These are phyloP conservation scores for Rhinocladiella mackenziei DNA, from an alignment of 2,329 filamentous ascomycete species.

Conservation along the genomic window DNA sequence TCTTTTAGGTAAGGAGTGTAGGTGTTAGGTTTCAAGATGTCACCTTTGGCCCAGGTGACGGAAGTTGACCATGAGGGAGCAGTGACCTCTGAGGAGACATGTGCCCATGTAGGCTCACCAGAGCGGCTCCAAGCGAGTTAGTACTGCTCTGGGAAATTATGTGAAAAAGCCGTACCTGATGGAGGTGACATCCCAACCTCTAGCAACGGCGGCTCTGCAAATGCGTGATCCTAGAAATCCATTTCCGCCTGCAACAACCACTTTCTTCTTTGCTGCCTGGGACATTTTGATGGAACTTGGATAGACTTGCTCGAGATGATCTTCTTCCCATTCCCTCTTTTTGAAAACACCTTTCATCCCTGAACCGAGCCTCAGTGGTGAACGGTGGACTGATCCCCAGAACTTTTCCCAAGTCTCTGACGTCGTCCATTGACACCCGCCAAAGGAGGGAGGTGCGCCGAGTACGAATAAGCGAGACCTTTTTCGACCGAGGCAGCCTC, in stretches of 20 bases:
- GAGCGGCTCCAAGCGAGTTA: slow-evolving; percentile 63
- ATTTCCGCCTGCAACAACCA: slow-evolving; percentile 90
- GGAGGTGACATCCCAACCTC: slow-evolving; percentile 89
- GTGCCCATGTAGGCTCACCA: slow-evolving; percentile 80
- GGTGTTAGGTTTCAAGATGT: slow-evolving; percentile 76
- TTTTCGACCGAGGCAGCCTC: too few species aligned
- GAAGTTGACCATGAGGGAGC: slow-evolving; percentile 76
- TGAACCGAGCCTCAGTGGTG: background rate
- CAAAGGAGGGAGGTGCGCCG: slow-evolving; percentile 18
- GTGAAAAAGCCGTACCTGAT: slow-evolving; percentile 62
- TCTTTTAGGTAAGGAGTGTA: slow-evolving; percentile 72
- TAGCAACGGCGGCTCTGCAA: slow-evolving; percentile 79
- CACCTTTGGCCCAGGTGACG: slow-evolving; percentile 82
- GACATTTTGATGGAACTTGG: slow-evolving; percentile 7
- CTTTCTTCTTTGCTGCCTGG: slow-evolving; percentile 59
- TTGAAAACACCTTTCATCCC: background rate
- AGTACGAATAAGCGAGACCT: too few species aligned
- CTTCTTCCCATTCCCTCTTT: too few species aligned
- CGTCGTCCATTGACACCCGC: slow-evolving; percentile 10
- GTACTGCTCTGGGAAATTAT: slow-evolving; percentile 16
- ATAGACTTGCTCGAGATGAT: background rate
- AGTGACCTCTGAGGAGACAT: slow-evolving; percentile 65
- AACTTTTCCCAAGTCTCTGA: slow-evolving; percentile 19
- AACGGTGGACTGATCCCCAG: slow-evolving; percentile 15
- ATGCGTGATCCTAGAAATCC: slow-evolving; percentile 83